Conservation (phyloP, 495 filamentous ascomycete species). For the Barbatosphaeria neglecta region DNA sequence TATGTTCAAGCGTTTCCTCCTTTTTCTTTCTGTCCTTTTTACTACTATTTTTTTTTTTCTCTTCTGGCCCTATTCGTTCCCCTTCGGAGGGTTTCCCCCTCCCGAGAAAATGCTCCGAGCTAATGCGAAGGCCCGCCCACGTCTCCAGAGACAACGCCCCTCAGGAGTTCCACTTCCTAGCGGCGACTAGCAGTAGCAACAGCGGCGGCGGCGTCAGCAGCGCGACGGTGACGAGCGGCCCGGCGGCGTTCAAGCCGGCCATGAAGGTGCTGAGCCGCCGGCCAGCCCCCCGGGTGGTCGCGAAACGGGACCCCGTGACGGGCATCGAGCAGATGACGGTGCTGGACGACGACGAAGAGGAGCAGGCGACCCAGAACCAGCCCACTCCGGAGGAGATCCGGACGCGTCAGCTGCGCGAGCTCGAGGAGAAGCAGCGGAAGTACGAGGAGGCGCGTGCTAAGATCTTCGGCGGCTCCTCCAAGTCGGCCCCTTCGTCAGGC, state of each 20-base stretch:
- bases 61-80: no score
- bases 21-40: neutral
- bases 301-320: conserved; percentile 35
- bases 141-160: conserved; percentile 28
- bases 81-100: no score
- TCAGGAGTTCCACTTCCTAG: conserved; percentile 61
- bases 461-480: conserved; percentile 52
- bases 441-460: conserved; percentile 78
- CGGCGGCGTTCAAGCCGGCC: conserved; percentile 73
- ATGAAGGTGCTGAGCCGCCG: conserved; percentile 78
- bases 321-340: conserved; percentile 44
- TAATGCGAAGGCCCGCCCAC: no score
- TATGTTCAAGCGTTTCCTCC: conserved; percentile 41
- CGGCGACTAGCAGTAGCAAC: conserved; percentile 44
- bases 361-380: conserved; percentile 45
- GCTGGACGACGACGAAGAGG: conserved; percentile 54
- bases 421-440: conserved; percentile 76
- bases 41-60: no score
- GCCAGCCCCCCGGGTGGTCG: conserved; percentile 42
- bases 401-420: conserved; percentile 58
- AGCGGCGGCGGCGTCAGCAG: conserved; percentile 53
- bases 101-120: no score
- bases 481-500: conserved; percentile 39
- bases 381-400: conserved; percentile 61
- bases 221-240: no score